Conservation (phyloP, 2,329 filamentous ascomycete species). For the Aurifilum marmelostoma region DNA sequence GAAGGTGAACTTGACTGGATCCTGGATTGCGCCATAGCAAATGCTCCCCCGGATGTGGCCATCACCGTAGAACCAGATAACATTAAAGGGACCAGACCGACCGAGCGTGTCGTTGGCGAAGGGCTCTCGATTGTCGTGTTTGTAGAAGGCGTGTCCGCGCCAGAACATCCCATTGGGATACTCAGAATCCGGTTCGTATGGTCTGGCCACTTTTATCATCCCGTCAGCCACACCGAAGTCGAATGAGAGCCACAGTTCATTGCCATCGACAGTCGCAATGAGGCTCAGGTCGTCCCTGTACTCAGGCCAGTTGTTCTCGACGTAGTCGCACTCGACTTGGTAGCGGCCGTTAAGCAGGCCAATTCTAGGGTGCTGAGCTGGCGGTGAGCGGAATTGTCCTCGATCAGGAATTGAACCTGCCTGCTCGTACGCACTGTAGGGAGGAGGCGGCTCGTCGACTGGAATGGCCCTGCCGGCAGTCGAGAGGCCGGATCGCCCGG, state of each 20-base stretch:
- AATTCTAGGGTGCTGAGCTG: slow-evolving; percentile 29
- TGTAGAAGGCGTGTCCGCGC: slow-evolving; percentile 41
- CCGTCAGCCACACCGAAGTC: slow-evolving; percentile 46
- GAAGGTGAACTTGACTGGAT: slow-evolving; percentile 37
- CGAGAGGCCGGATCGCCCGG: slow-evolving; percentile 9
- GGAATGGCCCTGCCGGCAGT: neutral
- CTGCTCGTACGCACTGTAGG: slow-evolving; percentile 28
- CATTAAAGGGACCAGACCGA: slow-evolving; percentile 37
- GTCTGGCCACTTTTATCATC: slow-evolving; percentile 46
- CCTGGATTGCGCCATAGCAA: slow-evolving; percentile 25
- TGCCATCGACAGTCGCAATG: slow-evolving; percentile 44
- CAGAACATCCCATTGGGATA: slow-evolving; percentile 40
- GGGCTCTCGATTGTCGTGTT: slow-evolving; percentile 31
- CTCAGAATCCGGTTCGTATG: slow-evolving; percentile 37
- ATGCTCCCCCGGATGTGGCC: slow-evolving; percentile 40
- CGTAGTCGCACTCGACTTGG: slow-evolving; percentile 38
- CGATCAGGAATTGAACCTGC: slow-evolving; percentile 22
- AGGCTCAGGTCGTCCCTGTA: slow-evolving; percentile 37
- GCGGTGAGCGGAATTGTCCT: slow-evolving; percentile 24
- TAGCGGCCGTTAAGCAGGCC: slow-evolving; percentile 52
- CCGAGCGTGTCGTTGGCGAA: slow-evolving; percentile 26
- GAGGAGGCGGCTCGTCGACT: slow-evolving; percentile 4
- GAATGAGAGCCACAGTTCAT: slow-evolving; percentile 51
- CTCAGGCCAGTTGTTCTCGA: slow-evolving; percentile 35
- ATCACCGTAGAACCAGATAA: slow-evolving; percentile 43